phyloP scores from a whole-genome alignment of 2,329 filamentous ascomycete genomes.

The Botryotinia convoluta region DNA sequence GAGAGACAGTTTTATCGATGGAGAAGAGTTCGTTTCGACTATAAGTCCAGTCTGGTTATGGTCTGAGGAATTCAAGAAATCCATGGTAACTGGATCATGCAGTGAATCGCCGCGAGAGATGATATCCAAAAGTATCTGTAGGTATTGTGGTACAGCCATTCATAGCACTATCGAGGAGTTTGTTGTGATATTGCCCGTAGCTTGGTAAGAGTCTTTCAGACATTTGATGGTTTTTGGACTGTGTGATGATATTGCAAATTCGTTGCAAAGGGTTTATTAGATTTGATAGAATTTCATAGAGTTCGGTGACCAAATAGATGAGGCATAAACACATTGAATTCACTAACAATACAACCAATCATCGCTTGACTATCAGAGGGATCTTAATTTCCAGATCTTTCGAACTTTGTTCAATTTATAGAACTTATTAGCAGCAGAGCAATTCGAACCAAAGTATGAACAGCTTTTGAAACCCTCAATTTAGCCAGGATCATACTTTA shows the following conservation, averaged over 20 bases:
- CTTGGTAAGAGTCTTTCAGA: background rate
- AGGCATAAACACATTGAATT: background rate
- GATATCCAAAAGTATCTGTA: background rate
- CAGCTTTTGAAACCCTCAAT: too few relatives aligned
- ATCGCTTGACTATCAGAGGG: background rate
- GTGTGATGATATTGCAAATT: background rate
- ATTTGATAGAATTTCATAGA: background rate
- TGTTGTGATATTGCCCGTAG: background rate
- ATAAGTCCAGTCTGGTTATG: background rate
- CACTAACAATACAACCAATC: background rate
- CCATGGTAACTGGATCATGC: background rate
- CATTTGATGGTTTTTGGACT: background rate
- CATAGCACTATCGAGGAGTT: background rate
- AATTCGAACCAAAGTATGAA: rapidly evolving
- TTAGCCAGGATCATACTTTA: too few relatives aligned
- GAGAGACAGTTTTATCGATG: background rate
- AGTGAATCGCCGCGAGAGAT: background rate
- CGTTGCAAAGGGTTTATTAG: background rate
- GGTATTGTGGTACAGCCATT: background rate
- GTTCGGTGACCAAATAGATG: background rate
- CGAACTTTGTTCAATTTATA: background rate
- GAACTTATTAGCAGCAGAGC: background rate
- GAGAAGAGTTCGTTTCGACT: background rate
- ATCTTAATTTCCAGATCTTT: background rate
- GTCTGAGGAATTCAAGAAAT: background rate